Base-by-base conservation (phyloP, 306 rosid genomes). In the Vicia villosa region DNA sequence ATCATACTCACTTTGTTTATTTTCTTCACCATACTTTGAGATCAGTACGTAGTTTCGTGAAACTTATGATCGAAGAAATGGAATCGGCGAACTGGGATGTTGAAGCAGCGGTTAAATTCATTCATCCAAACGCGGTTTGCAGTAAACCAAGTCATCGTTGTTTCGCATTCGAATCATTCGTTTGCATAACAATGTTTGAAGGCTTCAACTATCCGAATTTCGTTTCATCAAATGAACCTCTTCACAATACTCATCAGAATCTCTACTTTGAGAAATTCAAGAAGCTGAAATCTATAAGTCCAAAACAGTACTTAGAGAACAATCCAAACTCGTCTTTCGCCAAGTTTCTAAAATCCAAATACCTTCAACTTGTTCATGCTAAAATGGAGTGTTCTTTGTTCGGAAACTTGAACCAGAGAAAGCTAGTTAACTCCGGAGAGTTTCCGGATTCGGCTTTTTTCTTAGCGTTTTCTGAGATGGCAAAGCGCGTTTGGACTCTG, bases 371-470 rank as follows among this genome's bases (percentile, higher is more conserved):
- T 9, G 89, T 90, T 34, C 97, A 93, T 42, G 93, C 97, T 21
- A 93, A 93, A 64, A 94, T 94, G 99, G 99, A 94, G 74, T 90
- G 97, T 41, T 94, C 99, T 10, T 77, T 94, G 6, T 94, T 91
- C 70, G 99, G 99, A 0, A 94, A 91, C 55, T 72, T 91, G 78
- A 94, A 84, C 78, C 92, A 83, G 79, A 83, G 99, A 70, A 94
- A 94, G 77, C 13, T 82, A 0, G 67, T 94, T 30, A 88, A 69
- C 62, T 80, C 95, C 63, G 94, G 96, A 3, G 91, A 91, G 1
- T 85, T 74, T 43, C 96, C 99, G 3, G 97, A 91, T 45, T 84
- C 88, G 40, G 26, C 86, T n/a, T 88, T 94, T 70, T 94, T 88
- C 84, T 51, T 66, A 0, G 86, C 96, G 0, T 94, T 87, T 66